Base-by-base conservation (phyloP, 2,329 filamentous ascomycete species). In the Paecilomyces niveus region DNA sequence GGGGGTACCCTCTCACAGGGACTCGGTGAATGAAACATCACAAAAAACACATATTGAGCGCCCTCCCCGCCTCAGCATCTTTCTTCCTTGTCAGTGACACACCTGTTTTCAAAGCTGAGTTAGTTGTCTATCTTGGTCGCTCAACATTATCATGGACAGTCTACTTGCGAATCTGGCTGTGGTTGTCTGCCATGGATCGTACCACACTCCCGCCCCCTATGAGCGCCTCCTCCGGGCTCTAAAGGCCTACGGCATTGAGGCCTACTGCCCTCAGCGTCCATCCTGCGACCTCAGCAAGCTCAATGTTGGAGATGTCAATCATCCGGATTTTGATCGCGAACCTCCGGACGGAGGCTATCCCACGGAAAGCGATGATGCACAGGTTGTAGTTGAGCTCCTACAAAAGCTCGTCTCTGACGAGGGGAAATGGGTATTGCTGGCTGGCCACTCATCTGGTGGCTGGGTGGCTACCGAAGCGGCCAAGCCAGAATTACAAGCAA, bases 281-380 rank as follows among this genome's bases (percentile, higher is more conserved):
- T 72, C 69, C 2, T 62, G 68, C 9, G 71, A 74, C 55, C 64
- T 94, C 11, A 84, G 85, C 18, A 74, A 72, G 8, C 79, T 89
- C 13, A 81, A 81, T 61, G 81, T 81, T 3, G 86, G 85, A 0
- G 84, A 89, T 66, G 83, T 80, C 64, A 50, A 51, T 51, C 55
- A 60, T 55, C 68, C 29, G 7, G 68, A 63, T 29, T 63, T 63
- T 7, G 50, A 60, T 54, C 64, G 62, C 8, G 64, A 55, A 15
- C 67, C 67, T 29, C 68, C 71, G 0, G 35, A 55, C 6, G 68
- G 59, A 2, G 70, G 70, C 8, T 73, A 72, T 51, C 70, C 70
- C 4, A 53, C 55, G 2, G 51, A 57, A 6, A 24, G 54, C 21
- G 61, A 62, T 22, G 61, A 63, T 31, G 61, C 56, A 15, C 13